Base-by-base conservation (phyloP, 768 basidiomycete species). In the Kockovaella imperatae region DNA sequence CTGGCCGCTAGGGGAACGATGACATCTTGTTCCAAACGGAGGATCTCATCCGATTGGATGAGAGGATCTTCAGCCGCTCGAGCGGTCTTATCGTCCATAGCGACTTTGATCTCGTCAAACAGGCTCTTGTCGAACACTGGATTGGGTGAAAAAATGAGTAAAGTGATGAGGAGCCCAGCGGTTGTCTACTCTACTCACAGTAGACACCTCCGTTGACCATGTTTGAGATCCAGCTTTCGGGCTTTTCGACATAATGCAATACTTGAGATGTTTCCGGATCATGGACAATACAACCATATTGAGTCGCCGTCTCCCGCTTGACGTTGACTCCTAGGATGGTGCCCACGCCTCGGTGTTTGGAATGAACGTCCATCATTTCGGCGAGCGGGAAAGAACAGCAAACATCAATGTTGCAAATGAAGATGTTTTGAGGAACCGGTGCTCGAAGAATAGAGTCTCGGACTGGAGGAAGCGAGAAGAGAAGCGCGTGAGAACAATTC, bases 361-460 rank as follows among this genome's bases (percentile, higher is more conserved):
- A 56, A 53, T 74, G 74, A 49, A 73, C 59, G 20, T 64, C 62
- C 43, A 68, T 67, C 42, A 75, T 61, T 38, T 74, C 59, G 8
- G 42, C 32, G 32, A 73, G 54, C 1, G 73, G 72, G 64, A 71
- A 76, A 14, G 62, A 66, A 45, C 68, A 74, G 53, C 70, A 73
- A 54, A 76, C 68, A 52, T 76, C 75, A 52, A 73, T 72, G 58
- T 76, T 74, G 53, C 74, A 68, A 57, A 76, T 73, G 56, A 74
- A 75, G 62, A 75, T 68, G 54, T 73, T 68, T 59, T 67, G 40
- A 59, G 74, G 66, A 49, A 65, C 49, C 52, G 70, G 59, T 20
- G 64, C 48, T 5, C 59, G 52, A 23, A 72, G 67, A 50, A 75
- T 72, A 4, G 68, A 57, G 50, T 75, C 74, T 44, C 73, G 68